Conservation (phyloP, 306 rosid species). For the Prunus mira region DNA sequence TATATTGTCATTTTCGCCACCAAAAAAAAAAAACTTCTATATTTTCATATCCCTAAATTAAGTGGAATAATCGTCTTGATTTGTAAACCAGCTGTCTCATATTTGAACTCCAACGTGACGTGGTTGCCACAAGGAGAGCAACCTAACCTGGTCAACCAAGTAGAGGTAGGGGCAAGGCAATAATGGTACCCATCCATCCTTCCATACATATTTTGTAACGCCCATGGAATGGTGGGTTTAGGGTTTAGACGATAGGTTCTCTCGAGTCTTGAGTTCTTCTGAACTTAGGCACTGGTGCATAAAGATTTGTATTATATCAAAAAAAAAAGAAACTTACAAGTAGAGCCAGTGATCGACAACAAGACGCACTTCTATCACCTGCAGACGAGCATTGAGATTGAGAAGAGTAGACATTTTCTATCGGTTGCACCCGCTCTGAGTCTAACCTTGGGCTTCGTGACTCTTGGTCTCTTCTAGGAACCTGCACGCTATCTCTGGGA, state of each 20-base stretch:
- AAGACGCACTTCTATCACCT: constrained; percentile 54
- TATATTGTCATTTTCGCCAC: no score
- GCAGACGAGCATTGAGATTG: constrained; percentile 45
- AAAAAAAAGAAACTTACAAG: constrained; percentile 47
- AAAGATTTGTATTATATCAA: neutral
- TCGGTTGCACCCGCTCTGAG: neutral
- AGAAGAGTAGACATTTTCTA: constrained; percentile 24
- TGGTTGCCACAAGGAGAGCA: neutral
- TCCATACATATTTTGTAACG: neutral
- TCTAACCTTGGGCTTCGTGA: constrained; percentile 20
- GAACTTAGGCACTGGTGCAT: neutral
- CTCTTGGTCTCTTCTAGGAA: constrained; percentile 51
- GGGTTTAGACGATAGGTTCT: no score
- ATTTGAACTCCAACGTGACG: neutral
- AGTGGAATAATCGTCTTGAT: no score
- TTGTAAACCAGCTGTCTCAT: accelerated
- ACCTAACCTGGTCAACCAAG: constrained; percentile 18
- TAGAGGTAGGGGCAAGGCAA: neutral
- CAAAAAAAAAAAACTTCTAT: no score
- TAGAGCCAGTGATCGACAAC: constrained; percentile 76
- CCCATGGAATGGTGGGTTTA: neutral
- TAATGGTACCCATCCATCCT: neutral
- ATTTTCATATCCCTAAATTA: no score
- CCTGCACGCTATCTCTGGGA: constrained; percentile 68
- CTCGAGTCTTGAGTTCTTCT: no score